Percentiles rank a stretch among this genome's conserved stretches.
Conservation (phyloP, 371 early-diverging fungal species). For the Zopfochytrium polystomum region DNA sequence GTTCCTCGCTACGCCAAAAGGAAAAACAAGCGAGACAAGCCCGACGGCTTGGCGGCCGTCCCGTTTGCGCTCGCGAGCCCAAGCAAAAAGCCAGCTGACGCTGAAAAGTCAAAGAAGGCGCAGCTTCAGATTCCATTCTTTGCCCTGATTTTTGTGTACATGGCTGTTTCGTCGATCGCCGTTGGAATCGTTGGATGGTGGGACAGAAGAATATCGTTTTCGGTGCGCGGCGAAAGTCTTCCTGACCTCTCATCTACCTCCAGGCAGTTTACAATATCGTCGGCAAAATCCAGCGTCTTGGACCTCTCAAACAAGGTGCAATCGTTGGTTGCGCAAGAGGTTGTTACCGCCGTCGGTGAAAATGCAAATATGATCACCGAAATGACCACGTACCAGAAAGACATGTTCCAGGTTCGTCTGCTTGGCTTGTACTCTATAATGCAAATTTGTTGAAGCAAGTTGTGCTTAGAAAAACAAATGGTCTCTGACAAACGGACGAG, state of each 20-base stretch:
- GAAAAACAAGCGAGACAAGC: too few relatives aligned
- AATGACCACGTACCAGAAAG: constrained; percentile 4
- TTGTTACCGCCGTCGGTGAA: neutral
- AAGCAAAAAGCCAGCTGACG: too few relatives aligned
- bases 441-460: neutral
- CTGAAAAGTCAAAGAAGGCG: too few relatives aligned
- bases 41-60: too few relatives aligned
- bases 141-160: constrained; percentile 11
- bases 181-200: constrained; percentile 15
- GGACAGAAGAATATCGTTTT: neutral
- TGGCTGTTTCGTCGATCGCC: constrained; percentile 6
- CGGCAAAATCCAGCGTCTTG: constrained; percentile 2
- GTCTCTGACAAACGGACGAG: neutral
- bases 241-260: neutral
- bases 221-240: neutral
- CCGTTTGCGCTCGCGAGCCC: too few relatives aligned
- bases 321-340: constrained; percentile 2
- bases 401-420: constrained; percentile 14
- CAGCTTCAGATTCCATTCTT: constrained; percentile 13
- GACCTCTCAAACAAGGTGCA: constrained; percentile 11
- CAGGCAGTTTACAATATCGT: constrained; percentile 13
- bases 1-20: too few relatives aligned
- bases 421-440: neutral
- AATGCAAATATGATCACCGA: constrained; percentile 2
- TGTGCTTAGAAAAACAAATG: neutral